A percentile compares a stretch with the other conserved stretches of the same genome.
These are phyloP conservation scores for Hypoxylon rubiginosum DNA, from an alignment of 2,329 filamentous ascomycete species.

Conservation along the genomic window DNA sequence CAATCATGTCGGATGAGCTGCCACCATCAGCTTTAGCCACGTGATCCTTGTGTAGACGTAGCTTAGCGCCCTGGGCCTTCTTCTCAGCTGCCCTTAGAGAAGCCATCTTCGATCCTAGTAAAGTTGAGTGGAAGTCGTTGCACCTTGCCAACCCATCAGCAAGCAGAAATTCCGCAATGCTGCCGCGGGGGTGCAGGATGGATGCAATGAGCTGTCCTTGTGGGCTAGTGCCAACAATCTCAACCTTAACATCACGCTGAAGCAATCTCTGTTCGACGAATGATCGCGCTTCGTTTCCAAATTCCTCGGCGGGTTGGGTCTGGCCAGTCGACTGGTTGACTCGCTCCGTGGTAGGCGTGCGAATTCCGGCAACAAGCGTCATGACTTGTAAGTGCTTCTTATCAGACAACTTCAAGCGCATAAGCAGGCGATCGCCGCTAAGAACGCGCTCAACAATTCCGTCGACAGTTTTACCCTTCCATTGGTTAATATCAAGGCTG, in stretches of 20 bases:
- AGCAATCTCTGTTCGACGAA: conserved; percentile 90
- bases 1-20: conserved; percentile 81
- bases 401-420: conserved; percentile 83
- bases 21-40: conserved; percentile 76
- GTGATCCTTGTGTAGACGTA: conserved; percentile 85
- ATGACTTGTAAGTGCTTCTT: conserved; percentile 91
- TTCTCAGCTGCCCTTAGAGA: conserved; percentile 88
- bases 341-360: conserved; percentile 89
- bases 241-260: conserved; percentile 86
- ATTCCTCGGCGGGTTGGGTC: conserved; percentile 87
- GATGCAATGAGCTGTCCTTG: conserved; percentile 92
- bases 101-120: conserved; percentile 91
- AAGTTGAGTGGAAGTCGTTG: conserved; percentile 94
- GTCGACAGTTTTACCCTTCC: conserved; percentile 88
- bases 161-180: conserved; percentile 91
- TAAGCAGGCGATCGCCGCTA: conserved; percentile 89
- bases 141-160: conserved; percentile 91
- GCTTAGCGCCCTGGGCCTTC: conserved; percentile 80
- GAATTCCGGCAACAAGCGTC: conserved; percentile 88
- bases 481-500: conserved; percentile 82
- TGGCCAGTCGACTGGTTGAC: conserved; percentile 82
- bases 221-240: conserved; percentile 87
- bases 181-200: conserved; percentile 89
- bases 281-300: conserved; percentile 86
- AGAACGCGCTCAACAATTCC: conserved; percentile 92